These are phyloP conservation scores for Coemansia sp. DNA, from an alignment of 192 early-diverging fungal genomes.

Conservation along the genomic window DNA sequence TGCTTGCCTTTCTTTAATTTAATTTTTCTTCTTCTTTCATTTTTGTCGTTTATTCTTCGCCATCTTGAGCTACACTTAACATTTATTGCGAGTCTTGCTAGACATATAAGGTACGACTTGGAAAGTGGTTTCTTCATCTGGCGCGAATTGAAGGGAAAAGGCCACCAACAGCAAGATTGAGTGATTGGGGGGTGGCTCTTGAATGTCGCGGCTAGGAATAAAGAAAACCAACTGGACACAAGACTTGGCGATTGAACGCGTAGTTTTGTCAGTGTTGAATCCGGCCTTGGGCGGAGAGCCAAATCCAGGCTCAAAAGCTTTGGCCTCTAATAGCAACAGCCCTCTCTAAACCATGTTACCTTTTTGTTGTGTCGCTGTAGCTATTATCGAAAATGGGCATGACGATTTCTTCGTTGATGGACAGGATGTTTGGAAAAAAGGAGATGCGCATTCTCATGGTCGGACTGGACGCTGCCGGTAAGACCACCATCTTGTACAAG, in stretches of 20 bases:
- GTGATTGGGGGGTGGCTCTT: background rate
- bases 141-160: background rate
- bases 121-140: background rate
- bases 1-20: slow-evolving; percentile 15
- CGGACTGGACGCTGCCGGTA: slow-evolving; percentile 92
- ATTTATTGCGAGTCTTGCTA: slow-evolving; percentile 25
- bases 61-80: slow-evolving; percentile 9
- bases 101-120: slow-evolving; percentile 1
- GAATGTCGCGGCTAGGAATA: background rate
- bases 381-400: slow-evolving; percentile 76
- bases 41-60: slow-evolving; percentile 23
- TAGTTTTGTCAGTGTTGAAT: background rate
- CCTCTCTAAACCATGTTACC: background rate
- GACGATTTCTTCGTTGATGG: slow-evolving; percentile 78
- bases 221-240: background rate
- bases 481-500: slow-evolving; percentile 99
- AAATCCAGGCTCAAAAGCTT: background rate
- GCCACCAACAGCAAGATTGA: background rate
- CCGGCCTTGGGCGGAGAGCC: background rate
- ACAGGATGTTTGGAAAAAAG: slow-evolving; percentile 81
- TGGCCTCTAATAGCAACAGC: background rate
- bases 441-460: slow-evolving; percentile 99
- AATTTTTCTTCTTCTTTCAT: slow-evolving; percentile 25
- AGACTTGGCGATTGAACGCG: background rate
- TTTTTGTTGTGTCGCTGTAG: background rate